Base-by-base conservation (phyloP, 805 yeast species). In the Yarrowia sp. region DNA sequence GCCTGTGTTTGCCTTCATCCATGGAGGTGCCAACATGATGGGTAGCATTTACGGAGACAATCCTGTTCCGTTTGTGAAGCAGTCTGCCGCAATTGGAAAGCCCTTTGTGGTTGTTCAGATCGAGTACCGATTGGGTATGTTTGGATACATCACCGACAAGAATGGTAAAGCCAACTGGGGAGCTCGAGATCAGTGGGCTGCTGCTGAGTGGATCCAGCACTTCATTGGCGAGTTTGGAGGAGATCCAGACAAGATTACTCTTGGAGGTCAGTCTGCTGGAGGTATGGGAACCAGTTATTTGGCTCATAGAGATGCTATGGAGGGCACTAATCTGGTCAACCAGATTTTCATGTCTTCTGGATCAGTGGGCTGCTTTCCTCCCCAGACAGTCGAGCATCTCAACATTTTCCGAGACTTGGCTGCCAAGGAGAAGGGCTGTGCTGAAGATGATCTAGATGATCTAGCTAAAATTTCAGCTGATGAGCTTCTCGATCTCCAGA, bases 181-280 rank as follows among this genome's bases (percentile, higher is more conserved):
- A 1, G 65, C 78, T 4, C 68, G 71, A 44, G 81, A 78, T 64
- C 79, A 75, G 61, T 68, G 76, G 14, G 50, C 63, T 17, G 80
- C 78, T 2, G 67, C 76, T 32, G 69, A 72, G 15, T 78, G 81
- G 81, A 71, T 74, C 15, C 66, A 71, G 42, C 70, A 72, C 42
- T 72, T 78, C 67, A 78, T 78, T 57, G 68, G 48, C 10, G 53
- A 65, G 38, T 78, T 78, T 67, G 80, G 80, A 13, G 81, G 81
- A 31, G 71, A 78, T 65, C 72, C 76, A 1, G 66, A 69, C 33
- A 68, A 67, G 64, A 72, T 78, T 15, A 76, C 79, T 1, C 68
- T 78, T n/a, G 70, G 74, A 68, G 81, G 81, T 8, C 76, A 76
- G 67, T 69, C 74, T 47, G 80, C 81, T 8, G 81, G 81, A 31